Evolutionary conservation across 1,284 basidiomycete genomes (phyloP), one percentile per base, ranked within the genome.

Genomic region (Ceratobasidium theobromae): DNA sequence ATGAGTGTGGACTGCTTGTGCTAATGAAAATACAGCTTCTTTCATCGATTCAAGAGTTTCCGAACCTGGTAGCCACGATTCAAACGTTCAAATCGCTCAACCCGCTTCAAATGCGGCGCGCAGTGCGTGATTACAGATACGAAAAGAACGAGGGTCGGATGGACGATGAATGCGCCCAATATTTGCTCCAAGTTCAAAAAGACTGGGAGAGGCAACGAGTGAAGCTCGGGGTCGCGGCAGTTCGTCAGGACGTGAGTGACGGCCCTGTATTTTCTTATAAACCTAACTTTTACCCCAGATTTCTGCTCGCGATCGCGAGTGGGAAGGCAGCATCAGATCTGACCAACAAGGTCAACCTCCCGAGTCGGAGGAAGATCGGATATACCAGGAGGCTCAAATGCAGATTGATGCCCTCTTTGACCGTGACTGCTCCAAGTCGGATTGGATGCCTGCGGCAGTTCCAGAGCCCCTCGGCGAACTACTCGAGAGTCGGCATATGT

Each of bases 201-300:
- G 95, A 98, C 74, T 98, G 96, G 96, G 94, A 97, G 77, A 80
- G 90, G 67, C 87, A 91, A 75, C 81, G 92, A 28, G 85, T 95
- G 33, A 90, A 91, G 73, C 78, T 89, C 23, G 89, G 89, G 3
- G 88, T 92, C 4, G 87, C 91, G 73, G 86, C 86, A 4, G 77
- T 92, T 46, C 85, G 89, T 68, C 89, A 88, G 77, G 89, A 92
- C 81, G 87, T 88, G 68, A 65, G 75, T 57, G 18, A 43, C 4
- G 35, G 35, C 30, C 16, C 55, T 18, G 41, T 30, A 21, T 28
- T 53, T 28, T 21, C 12, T 48, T n/a, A 5, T 27, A 9, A 28
- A 11, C 23, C 27, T 48, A 48, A 48, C 14, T 6, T 32, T n/a
- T 27, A 25, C 54, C 62, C 25, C 71, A 90, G 87, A 86, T 89